Percentiles rank a stretch among this genome's conserved stretches.
These are phyloP conservation scores for Parascedosporium putredinis DNA, from an alignment of 2,329 filamentous ascomycete species.

Conservation along the genomic window DNA sequence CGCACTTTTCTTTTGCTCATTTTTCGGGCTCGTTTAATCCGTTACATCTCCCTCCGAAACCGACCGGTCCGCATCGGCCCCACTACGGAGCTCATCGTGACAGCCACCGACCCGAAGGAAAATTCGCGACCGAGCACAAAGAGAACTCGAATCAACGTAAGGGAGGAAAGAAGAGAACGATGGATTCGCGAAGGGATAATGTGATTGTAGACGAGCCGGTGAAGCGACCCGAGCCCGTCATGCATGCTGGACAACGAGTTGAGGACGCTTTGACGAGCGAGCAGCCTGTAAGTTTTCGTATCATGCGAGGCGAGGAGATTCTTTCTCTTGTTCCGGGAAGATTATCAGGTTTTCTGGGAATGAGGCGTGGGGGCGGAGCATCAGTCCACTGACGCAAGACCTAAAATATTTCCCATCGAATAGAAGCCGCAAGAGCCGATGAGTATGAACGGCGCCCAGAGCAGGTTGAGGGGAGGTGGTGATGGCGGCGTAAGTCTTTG, in stretches of 20 bases:
- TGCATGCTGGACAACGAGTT: not conserved
- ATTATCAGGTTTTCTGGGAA: not conserved
- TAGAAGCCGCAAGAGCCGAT: slow-evolving; percentile 4
- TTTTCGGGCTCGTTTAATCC: no score
- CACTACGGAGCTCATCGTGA: no score
- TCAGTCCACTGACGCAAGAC: not conserved
- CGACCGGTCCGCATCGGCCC: no score
- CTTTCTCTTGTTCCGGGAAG: not conserved
- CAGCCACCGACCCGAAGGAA: no score
- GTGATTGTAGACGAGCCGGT: not conserved
- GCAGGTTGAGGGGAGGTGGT: slow-evolving; percentile 17
- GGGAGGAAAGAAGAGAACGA: not conserved
- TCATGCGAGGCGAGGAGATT: no score
- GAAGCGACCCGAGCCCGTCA: not conserved
- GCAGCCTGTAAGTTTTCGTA: not conserved
- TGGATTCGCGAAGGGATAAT: not conserved
- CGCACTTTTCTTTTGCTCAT: no score
- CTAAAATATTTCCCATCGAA: no score
- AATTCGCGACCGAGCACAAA: no score
- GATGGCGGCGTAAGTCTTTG: slow-evolving; percentile 24
- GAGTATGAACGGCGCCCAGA: not conserved
- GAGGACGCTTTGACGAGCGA: not conserved
- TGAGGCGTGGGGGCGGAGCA: not conserved
- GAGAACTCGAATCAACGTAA: not conserved
- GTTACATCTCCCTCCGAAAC: no score